phyloP scores from a whole-genome alignment of 768 basidiomycete species.

The Naganishia kalamii region DNA sequence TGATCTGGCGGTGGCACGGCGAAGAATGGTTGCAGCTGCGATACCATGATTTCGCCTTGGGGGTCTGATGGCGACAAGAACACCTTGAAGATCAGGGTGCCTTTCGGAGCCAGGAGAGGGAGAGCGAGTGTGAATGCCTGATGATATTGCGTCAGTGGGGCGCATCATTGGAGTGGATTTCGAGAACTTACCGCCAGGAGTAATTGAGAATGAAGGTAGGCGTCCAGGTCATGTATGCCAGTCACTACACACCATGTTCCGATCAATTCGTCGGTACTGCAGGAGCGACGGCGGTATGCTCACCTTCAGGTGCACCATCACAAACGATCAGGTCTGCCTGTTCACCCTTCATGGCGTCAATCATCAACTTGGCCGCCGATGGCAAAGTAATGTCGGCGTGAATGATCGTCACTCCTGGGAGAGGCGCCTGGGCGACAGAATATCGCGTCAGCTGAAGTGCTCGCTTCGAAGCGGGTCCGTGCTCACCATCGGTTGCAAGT shows the following conservation, averaged over 20 bases:
- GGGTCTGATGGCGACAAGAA: constrained; percentile 47
- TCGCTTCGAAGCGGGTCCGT: not conserved
- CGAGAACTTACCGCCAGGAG: constrained; percentile 46
- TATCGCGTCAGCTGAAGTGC: not conserved
- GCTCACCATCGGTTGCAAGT: constrained; percentile 46
- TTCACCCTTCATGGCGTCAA: constrained; percentile 47
- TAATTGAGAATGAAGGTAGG: constrained; percentile 50
- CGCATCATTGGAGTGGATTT: not conserved
- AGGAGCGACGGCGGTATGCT: not conserved
- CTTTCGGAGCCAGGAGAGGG: constrained; percentile 47
- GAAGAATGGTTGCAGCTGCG: constrained; percentile 49
- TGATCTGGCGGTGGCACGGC: constrained; percentile 26
- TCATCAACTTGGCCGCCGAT: constrained; percentile 47
- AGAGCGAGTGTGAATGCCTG: constrained; percentile 50
- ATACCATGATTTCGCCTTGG: constrained; percentile 45
- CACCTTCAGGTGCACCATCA: constrained; percentile 52
- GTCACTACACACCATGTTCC: constrained; percentile 43
- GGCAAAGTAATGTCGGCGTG: constrained; percentile 51
- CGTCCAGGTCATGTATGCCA: constrained; percentile 51
- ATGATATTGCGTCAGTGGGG: not conserved
- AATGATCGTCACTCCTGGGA: constrained; percentile 47
- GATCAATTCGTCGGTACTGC: not conserved
- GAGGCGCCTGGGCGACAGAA: constrained; percentile 42
- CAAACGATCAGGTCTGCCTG: constrained; percentile 51
- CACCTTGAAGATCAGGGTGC: constrained; percentile 51